These are phyloP conservation scores for Pichia nanzhaoensis DNA, from an alignment of 805 yeast genomes.

Conservation along the genomic window DNA sequence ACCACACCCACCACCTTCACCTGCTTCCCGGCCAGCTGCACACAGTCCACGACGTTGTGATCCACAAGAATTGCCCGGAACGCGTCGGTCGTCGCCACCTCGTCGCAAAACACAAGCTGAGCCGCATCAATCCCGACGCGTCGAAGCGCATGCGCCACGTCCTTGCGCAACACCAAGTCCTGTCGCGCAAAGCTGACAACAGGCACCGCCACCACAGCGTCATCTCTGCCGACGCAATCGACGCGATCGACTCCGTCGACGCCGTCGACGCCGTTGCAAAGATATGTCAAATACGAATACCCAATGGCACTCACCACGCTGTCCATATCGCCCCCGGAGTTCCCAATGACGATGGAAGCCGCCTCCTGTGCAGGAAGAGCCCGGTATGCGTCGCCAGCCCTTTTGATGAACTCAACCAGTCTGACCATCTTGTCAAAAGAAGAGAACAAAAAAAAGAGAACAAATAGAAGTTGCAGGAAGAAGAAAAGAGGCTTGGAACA, in stretches of 20 bases:
- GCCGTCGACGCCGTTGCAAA: constrained; percentile 16
- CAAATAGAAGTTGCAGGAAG: too few relatives aligned
- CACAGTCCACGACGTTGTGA: constrained; percentile 44
- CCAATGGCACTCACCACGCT: constrained; percentile 74
- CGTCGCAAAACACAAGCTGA: constrained; percentile 61
- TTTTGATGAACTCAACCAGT: constrained; percentile 2
- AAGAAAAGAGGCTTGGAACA: too few relatives aligned
- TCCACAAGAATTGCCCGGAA: constrained; percentile 51
- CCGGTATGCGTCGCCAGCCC: background rate
- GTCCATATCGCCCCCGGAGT: constrained; percentile 85
- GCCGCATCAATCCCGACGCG: constrained; percentile 40
- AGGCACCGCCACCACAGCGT: constrained; percentile 42
- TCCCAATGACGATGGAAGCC: constrained; percentile 55
- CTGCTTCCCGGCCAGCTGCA: background rate
- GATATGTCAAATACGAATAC: constrained; percentile 53
- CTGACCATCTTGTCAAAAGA: background rate
- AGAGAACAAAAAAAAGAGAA: too few relatives aligned
- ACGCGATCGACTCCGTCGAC: too few relatives aligned
- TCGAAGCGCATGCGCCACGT: constrained; percentile 50
- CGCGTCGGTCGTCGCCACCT: constrained; percentile 31
- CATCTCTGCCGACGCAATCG: too few relatives aligned
- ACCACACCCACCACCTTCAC: constrained; percentile 50
- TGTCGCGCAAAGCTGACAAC: constrained; percentile 61
- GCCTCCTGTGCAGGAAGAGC: background rate
- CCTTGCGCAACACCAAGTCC: constrained; percentile 67